A percentile compares a stretch with the other conserved stretches of the same genome.
Conservation (phyloP, 1,284 basidiomycete species). For the Ceratorhiza oryzae-sativae region DNA sequence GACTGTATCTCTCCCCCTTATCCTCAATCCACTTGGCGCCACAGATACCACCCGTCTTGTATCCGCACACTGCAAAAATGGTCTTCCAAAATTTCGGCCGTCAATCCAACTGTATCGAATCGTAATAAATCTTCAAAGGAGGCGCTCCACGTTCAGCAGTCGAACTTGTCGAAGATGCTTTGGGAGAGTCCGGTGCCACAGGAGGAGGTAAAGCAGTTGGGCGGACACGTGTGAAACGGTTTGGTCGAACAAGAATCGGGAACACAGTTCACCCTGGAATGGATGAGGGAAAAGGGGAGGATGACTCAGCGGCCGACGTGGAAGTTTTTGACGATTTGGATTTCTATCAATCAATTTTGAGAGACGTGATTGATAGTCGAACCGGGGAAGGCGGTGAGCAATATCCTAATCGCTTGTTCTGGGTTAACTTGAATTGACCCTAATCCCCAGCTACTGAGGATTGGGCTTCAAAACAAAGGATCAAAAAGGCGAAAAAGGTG, state of each 20-base stretch:
- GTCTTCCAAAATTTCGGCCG: slow-evolving; percentile 92
- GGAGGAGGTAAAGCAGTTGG: slow-evolving; percentile 46
- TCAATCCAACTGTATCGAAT: slow-evolving; percentile 77
- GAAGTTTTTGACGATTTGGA: slow-evolving; percentile 87
- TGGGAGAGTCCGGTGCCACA: slow-evolving; percentile 54
- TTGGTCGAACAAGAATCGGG: slow-evolving; percentile 53
- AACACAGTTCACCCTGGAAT: slow-evolving; percentile 47
- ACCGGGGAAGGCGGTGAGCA: slow-evolving; percentile 48
- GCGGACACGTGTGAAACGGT: slow-evolving; percentile 39
- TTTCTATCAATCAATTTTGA: slow-evolving; percentile 87
- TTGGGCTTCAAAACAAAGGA: slow-evolving; percentile 69
- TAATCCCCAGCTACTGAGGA: slow-evolving; percentile 52
- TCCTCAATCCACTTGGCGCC: slow-evolving; percentile 15
- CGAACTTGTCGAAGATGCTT: slow-evolving; percentile 74
- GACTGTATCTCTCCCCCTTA: not conserved
- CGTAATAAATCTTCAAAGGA: slow-evolving; percentile 67
- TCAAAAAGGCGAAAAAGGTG: slow-evolving; percentile 70
- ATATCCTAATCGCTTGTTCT: no score
- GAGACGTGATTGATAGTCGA: slow-evolving; percentile 83
- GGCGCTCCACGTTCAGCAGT: slow-evolving; percentile 57
- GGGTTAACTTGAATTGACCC: not conserved
- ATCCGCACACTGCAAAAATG: slow-evolving; percentile 85
- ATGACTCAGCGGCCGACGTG: slow-evolving; percentile 53
- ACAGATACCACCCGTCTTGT: slow-evolving; percentile 68
- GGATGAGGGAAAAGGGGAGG: slow-evolving; percentile 48